Conservation (phyloP, 345 rosid species). For the Brassica nigra region DNA sequence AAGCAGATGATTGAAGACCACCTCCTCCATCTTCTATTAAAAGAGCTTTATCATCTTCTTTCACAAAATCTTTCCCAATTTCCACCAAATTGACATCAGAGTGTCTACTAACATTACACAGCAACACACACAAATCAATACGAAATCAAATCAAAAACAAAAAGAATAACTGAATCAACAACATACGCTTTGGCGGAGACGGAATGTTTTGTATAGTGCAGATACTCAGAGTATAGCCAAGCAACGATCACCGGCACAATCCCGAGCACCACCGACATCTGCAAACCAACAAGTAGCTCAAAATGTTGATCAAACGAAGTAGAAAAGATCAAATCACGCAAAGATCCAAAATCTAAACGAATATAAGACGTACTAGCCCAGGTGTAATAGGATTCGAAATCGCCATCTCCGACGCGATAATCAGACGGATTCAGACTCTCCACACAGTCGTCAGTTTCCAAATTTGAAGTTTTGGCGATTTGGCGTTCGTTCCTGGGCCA, state of each 20-base stretch:
- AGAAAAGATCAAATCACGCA: conserved; percentile 5
- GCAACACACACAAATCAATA: not conserved
- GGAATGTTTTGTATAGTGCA: conserved; percentile 61
- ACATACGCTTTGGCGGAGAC: conserved; percentile 67
- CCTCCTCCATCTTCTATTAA: conserved; percentile 71
- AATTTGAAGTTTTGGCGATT: no score
- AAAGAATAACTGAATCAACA: not conserved
- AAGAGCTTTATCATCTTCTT: conserved; percentile 77
- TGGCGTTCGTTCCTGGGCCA: conserved; percentile 11
- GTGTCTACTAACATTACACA: conserved; percentile 56
- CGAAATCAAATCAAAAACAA: not conserved
- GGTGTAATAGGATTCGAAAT: conserved; percentile 61
- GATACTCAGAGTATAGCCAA: conserved; percentile 82
- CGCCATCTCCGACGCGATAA: conserved; percentile 42
- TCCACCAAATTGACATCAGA: conserved; percentile 82
- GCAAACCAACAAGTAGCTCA: conserved; percentile 28
- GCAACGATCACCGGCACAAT: conserved; percentile 63
- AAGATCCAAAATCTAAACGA: conserved; percentile 20
- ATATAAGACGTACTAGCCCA: conserved; percentile 62
- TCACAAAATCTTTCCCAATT: conserved; percentile 51
- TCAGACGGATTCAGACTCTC: conserved; percentile 19
- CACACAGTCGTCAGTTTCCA: not conserved
- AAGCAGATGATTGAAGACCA: conserved; percentile 64
- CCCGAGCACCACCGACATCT: conserved; percentile 83
- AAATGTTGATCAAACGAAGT: not conserved